These are phyloP conservation scores for Peronospora belbahrii DNA, from an alignment of 352 stramenopile species.

Conservation along the genomic window DNA sequence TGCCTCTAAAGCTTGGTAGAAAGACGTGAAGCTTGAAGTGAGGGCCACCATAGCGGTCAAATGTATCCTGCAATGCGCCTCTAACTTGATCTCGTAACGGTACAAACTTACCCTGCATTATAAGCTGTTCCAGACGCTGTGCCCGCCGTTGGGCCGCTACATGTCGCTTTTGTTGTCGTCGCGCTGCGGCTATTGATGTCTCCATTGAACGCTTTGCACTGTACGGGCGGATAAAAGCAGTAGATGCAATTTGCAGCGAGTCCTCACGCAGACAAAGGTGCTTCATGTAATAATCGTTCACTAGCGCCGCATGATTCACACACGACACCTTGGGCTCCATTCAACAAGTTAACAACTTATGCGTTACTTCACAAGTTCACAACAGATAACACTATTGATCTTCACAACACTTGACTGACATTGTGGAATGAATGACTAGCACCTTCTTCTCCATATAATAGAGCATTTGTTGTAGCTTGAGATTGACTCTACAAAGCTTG, in stretches of 20 bases:
- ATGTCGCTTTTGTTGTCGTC: conserved; percentile 36
- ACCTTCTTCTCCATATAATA: too few relatives aligned
- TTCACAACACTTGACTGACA: too few relatives aligned
- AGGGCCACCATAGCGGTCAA: conserved; percentile 11
- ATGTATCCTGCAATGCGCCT: conserved; percentile 15
- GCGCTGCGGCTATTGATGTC: conserved; percentile 5
- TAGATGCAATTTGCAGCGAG: conserved; percentile 28
- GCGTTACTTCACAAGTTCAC: background rate
- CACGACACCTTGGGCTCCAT: conserved; percentile 20
- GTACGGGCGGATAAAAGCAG: conserved; percentile 18
- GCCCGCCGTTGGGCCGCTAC: conserved; percentile 20
- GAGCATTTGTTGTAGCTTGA: too few relatives aligned
- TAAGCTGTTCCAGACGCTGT: conserved; percentile 30
- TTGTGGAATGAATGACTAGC: too few relatives aligned
- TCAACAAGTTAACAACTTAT: background rate
- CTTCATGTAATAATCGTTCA: conserved; percentile 50
- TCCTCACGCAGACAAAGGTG: conserved; percentile 17
- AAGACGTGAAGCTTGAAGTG: conserved; percentile 22
- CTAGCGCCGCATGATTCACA: conserved; percentile 39
- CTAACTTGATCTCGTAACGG: conserved; percentile 22
- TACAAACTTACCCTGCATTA: conserved; percentile 42
- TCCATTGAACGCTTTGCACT: background rate
- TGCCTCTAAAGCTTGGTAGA: conserved; percentile 6
- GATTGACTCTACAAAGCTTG: too few relatives aligned
- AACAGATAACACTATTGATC: too few relatives aligned